phyloP scores from a whole-genome alignment of 441 rosid genomes.

The Gossypium davidsonii region DNA sequence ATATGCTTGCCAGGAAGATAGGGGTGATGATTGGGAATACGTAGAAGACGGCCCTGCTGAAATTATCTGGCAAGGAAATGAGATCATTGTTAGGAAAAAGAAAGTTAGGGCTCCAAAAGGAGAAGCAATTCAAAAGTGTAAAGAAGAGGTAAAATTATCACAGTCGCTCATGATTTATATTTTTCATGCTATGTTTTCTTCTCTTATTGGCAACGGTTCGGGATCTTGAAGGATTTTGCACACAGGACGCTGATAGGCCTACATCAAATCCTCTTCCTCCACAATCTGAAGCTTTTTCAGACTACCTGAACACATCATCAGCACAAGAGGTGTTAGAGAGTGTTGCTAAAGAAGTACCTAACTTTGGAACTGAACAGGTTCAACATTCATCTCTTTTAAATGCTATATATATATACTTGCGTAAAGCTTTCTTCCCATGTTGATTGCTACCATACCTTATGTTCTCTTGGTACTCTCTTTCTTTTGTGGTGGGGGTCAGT shows the following conservation, averaged over 20 bases:
- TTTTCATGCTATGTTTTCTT: not conserved
- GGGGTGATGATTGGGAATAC: slow-evolving; percentile 72
- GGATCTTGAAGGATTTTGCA: slow-evolving; percentile 13
- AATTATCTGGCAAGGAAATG: slow-evolving; percentile 86
- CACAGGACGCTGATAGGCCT: slow-evolving; percentile 67
- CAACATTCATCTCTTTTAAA: not conserved
- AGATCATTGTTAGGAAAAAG: slow-evolving; percentile 72
- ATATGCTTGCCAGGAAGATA: slow-evolving; percentile 34
- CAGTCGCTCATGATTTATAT: not conserved
- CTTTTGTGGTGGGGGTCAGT: no score
- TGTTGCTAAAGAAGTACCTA: slow-evolving; percentile 85
- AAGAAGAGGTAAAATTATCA: slow-evolving; percentile 39
- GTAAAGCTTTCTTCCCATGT: not conserved
- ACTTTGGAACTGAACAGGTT: slow-evolving; percentile 96
- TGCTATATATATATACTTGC: not conserved
- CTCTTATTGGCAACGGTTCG: not conserved
- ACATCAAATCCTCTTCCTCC: slow-evolving; percentile 94
- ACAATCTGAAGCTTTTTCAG: slow-evolving; percentile 49
- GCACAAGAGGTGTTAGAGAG: slow-evolving; percentile 62
- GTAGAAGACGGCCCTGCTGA: slow-evolving; percentile 87
- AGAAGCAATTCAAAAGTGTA: slow-evolving; percentile 21
- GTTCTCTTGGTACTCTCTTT: not conserved
- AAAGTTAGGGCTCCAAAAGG: slow-evolving; percentile 70
- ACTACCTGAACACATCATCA: slow-evolving; percentile 43
- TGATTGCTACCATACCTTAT: not conserved